Evolutionary conservation across 495 filamentous ascomycete species (phyloP).

Genomic region (Penicillium verhagenii): DNA sequence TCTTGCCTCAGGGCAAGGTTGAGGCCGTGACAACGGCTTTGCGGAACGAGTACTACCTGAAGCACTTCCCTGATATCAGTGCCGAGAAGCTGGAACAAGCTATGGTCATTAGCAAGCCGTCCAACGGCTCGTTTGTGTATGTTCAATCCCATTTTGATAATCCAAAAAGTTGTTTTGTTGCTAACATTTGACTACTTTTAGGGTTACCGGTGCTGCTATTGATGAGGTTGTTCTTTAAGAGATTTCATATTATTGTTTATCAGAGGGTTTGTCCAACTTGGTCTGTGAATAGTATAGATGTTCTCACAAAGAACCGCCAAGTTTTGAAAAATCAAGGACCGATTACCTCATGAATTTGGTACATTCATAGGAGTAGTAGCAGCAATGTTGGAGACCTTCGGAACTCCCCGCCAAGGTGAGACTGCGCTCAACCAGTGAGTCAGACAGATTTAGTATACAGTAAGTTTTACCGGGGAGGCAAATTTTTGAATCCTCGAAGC

Average conservation of each 20-base stretch:
- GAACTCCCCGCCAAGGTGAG: not conserved
- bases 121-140: constrained; percentile 50
- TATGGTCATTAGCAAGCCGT: constrained; percentile 86
- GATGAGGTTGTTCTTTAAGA: constrained; percentile 29
- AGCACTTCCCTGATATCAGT: constrained; percentile 66
- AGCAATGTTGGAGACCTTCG: not conserved
- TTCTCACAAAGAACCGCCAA: not conserved
- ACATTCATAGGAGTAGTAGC: not conserved
- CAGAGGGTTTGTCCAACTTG: not conserved
- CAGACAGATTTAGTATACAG: not conserved
- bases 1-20: constrained; percentile 82
- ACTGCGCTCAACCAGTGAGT: not conserved
- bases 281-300: not conserved
- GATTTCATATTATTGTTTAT: not conserved
- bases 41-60: constrained; percentile 76
- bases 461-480: too few relatives aligned
- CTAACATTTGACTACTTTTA: constrained; percentile 22
- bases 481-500: too few relatives aligned
- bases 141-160: constrained; percentile 8
- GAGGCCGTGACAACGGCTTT: constrained; percentile 75
- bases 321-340: not conserved
- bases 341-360: not conserved
- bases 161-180: not conserved
- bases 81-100: constrained; percentile 73
- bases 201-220: constrained; percentile 45